Conservation (phyloP, 768 basidiomycete genomes). For the Amylocystis lapponica region DNA sequence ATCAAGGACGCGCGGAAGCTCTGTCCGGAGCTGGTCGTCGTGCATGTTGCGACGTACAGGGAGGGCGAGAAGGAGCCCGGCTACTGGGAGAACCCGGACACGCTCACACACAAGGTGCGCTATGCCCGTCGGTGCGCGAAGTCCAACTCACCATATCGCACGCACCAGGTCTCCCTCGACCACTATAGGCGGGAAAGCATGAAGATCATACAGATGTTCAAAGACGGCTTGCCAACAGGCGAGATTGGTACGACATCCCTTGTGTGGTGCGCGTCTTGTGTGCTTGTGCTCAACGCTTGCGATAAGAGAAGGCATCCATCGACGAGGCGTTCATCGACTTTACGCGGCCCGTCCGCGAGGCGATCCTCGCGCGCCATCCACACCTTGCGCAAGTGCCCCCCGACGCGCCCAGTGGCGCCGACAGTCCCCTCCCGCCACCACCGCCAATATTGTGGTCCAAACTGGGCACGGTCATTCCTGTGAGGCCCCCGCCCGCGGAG, state of each 20-base stretch:
- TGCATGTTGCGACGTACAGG: conserved; percentile 94
- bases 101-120: conserved; percentile 86
- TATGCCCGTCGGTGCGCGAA: background rate
- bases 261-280: background rate
- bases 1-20: conserved; percentile 76
- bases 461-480: conserved; percentile 58
- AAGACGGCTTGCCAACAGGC: conserved; percentile 67
- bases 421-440: conserved; percentile 72
- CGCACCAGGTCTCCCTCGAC: conserved; percentile 77
- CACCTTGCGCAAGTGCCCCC: conserved; percentile 66
- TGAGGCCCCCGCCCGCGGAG: conserved; percentile 30
- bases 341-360: conserved; percentile 71
- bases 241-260: conserved; percentile 61
- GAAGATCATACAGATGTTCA: conserved; percentile 82
- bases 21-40: conserved; percentile 78
- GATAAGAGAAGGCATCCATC: conserved; percentile 90
- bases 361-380: conserved; percentile 70
- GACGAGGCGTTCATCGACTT: conserved; percentile 97
- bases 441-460: conserved; percentile 57
- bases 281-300: conserved; percentile 1
- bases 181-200: conserved; percentile 86
- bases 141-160: background rate
- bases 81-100: conserved; percentile 89
- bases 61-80: conserved; percentile 83
- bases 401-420: conserved; percentile 63